Base-by-base conservation (phyloP, 2,329 filamentous ascomycete species). In the Juglanconis oblonga region DNA sequence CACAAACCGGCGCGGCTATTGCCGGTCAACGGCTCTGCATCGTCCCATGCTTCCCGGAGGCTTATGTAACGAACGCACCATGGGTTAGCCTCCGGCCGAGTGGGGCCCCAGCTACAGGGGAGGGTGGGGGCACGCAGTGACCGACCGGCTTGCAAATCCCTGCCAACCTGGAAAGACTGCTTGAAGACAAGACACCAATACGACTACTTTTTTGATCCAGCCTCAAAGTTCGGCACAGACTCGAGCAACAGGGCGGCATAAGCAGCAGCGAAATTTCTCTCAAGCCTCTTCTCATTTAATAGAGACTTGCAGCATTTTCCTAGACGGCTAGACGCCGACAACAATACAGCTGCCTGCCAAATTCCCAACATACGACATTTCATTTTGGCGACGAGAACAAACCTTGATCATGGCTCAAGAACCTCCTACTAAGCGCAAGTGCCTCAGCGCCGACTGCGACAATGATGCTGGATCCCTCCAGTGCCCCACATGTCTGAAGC, bases 401-500 rank as follows among this genome's bases (percentile, higher is more conserved):
- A n/a, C 57, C 55, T 57, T 57, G 68, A 74, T 69, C 70, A 81
- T 84, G 76, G 69, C 79, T 51, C 72, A 77, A 53, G 81, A 83
- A 73, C 73, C 80, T 11, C 74, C 79, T 29, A 69, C 77, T 48
- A 85, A 86, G 77, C 86, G 85, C 71, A 89, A 87, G 76, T 99
- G 95, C 73, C 81, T 88, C 57, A 91, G 95, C 52, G 81, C 81
- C 61, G 91, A 96, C 74, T 99, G 95, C 81, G 81, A 84, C 45
- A 97, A 97, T 65, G 88, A 94, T 65, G 93, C 93, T 59, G 88
- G 91, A 62, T 81, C 87, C 57, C 79, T 99, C 51, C 93, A 98
- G 75, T 99, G 95, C 76, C 95, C 95, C 57, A 98, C 91, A 53
- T 99, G 95, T 74, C 82, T 97, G 70, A 97, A 97, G 77, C 80